Evolutionary conservation across 2,329 filamentous ascomycete species (phyloP), one percentile per base, ranked within the genome.

Genomic region (Penicillium brasilianum): DNA sequence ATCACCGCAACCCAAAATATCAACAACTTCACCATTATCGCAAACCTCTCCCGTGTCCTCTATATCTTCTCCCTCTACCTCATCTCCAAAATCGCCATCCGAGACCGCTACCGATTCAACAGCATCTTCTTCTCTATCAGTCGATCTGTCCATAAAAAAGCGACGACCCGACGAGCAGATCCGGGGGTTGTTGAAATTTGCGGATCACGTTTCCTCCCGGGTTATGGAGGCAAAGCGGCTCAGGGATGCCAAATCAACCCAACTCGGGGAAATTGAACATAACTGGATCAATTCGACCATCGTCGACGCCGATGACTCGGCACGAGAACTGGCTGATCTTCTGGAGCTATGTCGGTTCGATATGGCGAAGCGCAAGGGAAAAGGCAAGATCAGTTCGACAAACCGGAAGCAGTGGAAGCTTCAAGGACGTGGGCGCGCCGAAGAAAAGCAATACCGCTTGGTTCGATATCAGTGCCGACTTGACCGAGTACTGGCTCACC

Each of bases 221-320:
- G 30, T 58, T 10, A 13, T 57, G 1, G 30, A 60, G 34, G 52
- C 65, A 13, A 63, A 53, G 55, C 41, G 57, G 25, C 30, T 67
- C 2, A 51, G 55, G 32, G 57, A 65, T 16, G 51, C 49, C 2
- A 66, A 63, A 10, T 32, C 34, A 2, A 16, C n/a, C 18, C 20
- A n/a, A 2, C 43, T 69, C 13, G 66, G 66, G 11, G 66, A 69
- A 32, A 66, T 69, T 10, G 70, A 72, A 25, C 55, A 43, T 7
- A 59, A 63, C 13, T 73, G 71, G 72, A 67, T 74, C 20, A 61
- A 68, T 18, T 59, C 64, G 2, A 70, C 65, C 9, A 66, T 76
- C 36, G 63, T 66, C 36, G 76, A 74, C 44, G 69, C 74, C 36
- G 73, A 75, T 43, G 76, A 75, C 51, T 73, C 75, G 44, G 66